A percentile compares a stretch with the other conserved stretches of the same genome.
phyloP scores from a whole-genome alignment of 176 grass and related monocot genomes.

The Aechmea fasciata region DNA sequence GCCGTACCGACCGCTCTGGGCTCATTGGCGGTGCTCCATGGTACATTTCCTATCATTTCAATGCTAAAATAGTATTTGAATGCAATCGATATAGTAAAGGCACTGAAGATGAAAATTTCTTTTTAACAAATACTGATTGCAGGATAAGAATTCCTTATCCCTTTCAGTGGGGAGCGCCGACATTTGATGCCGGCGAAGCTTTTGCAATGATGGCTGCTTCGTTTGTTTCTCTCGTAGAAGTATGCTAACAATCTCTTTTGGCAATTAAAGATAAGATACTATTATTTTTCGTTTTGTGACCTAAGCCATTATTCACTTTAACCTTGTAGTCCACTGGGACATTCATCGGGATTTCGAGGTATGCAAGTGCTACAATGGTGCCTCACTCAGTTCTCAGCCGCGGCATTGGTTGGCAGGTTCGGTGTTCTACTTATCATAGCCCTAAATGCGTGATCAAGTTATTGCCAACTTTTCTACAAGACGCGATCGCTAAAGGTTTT shows the following conservation, averaged over 20 bases:
- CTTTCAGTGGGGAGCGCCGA: slow-evolving; percentile 92
- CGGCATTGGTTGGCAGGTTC: slow-evolving; percentile 91
- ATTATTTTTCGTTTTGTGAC: too few relatives aligned
- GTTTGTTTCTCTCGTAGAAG: slow-evolving; percentile 83
- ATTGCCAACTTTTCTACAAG: neutral
- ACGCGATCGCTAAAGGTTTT: slow-evolving; percentile 2
- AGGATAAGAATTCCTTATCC: slow-evolving; percentile 95
- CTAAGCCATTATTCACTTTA: too few relatives aligned
- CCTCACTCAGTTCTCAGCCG: slow-evolving; percentile 79
- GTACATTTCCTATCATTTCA: slow-evolving; percentile 25
- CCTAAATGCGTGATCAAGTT: neutral
- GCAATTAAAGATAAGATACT: neutral
- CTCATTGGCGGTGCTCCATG: slow-evolving; percentile 74
- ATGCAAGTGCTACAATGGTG: slow-evolving; percentile 75
- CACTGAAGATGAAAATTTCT: too few relatives aligned
- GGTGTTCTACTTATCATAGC: neutral
- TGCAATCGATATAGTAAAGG: neutral
- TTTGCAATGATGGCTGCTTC: slow-evolving; percentile 98
- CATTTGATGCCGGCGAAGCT: slow-evolving; percentile 89
- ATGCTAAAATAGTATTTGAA: slow-evolving; percentile 8
- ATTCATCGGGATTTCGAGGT: slow-evolving; percentile 73
- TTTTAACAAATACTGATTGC: neutral
- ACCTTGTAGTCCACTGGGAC: slow-evolving; percentile 62
- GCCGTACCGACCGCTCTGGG: slow-evolving; percentile 78
- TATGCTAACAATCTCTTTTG: slow-evolving; percentile 19